A percentile compares a stretch with the other conserved stretches of the same genome.
Conservation (phyloP, 2,329 filamentous ascomycete species). For the Aspergillus sp. region DNA sequence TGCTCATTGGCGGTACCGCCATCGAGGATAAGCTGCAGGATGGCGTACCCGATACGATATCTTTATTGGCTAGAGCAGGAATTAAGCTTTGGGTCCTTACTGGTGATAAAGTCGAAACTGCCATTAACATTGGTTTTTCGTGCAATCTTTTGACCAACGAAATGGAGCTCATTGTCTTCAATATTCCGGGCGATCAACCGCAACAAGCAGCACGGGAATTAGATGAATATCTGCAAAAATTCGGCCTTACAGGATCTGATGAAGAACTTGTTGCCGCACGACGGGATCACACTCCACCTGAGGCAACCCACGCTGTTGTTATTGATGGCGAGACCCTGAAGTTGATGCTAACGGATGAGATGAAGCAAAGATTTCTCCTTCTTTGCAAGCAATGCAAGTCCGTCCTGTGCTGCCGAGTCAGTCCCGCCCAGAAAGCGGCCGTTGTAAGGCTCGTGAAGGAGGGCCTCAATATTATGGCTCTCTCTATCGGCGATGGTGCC, state of each 20-base stretch:
- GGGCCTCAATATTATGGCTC: constrained; percentile 91
- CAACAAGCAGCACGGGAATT: constrained; percentile 67
- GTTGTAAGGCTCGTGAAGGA: constrained; percentile 95
- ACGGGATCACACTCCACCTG: constrained; percentile 81
- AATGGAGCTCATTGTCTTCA: constrained; percentile 93
- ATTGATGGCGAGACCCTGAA: constrained; percentile 94
- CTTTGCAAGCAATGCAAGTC: constrained; percentile 97
- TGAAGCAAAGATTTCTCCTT: constrained; percentile 90
- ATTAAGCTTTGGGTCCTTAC: constrained; percentile 99
- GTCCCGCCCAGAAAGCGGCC: constrained; percentile 94
- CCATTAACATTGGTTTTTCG: constrained; percentile 99
- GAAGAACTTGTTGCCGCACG: constrained; percentile 78
- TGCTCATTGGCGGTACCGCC: constrained; percentile 85
- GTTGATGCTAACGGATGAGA: constrained; percentile 74
- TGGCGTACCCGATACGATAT: constrained; percentile 93
- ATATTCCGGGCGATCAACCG: constrained; percentile 73
- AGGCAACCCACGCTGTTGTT: constrained; percentile 84
- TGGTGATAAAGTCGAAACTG: constrained; percentile 97
- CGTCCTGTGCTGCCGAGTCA: constrained; percentile 95
- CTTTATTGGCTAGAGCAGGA: constrained; percentile 83
- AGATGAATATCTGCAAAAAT: constrained; percentile 69
- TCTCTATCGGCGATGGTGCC: constrained; percentile 89
- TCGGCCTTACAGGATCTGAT: constrained; percentile 79
- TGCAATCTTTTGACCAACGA: constrained; percentile 97
- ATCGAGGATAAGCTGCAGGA: constrained; percentile 98